Conservation (phyloP, 371 early-diverging fungal species). For the Neoconidiobolus thromboides region DNA sequence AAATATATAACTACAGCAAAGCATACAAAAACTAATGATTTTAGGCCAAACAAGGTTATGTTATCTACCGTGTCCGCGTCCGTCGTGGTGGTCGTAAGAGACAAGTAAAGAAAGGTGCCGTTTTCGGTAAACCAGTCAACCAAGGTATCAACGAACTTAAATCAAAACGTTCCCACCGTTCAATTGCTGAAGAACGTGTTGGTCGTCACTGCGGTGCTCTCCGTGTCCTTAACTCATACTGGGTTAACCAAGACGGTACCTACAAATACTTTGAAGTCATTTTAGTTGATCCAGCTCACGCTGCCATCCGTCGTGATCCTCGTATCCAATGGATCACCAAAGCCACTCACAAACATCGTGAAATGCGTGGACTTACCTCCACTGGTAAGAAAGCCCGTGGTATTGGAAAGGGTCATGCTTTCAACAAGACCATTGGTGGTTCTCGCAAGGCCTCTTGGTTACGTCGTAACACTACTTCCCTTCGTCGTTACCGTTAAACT, state of each 20-base stretch:
- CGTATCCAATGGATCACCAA: constrained; percentile 98
- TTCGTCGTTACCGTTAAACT: constrained; percentile 61
- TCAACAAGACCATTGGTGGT: constrained; percentile 97
- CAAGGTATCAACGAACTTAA: constrained; percentile 97
- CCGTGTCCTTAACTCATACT: constrained; percentile 97
- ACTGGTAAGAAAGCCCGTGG: constrained; percentile 96
- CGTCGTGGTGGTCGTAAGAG: constrained; percentile 97
- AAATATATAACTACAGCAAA: not conserved
- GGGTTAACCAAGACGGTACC: constrained; percentile 96
- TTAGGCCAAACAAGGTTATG: constrained; percentile 91
- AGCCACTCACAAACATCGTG: constrained; percentile 95
- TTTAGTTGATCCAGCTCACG: constrained; percentile 91
- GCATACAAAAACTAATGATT: not conserved
- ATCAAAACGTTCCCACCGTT: constrained; percentile 80
- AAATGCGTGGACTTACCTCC: constrained; percentile 93
- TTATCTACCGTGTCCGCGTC: constrained; percentile 94
- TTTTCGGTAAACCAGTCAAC: constrained; percentile 92
- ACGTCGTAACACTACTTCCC: constrained; percentile 57
- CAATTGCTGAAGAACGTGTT: constrained; percentile 92
- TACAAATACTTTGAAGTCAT: constrained; percentile 99
- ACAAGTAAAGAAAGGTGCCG: constrained; percentile 90
- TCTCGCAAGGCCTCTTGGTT: constrained; percentile 65
- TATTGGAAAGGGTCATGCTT: constrained; percentile 92
- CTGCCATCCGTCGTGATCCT: constrained; percentile 93
- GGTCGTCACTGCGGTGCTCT: constrained; percentile 88